Evolutionary conservation across 257 asterid species (phyloP).

Genomic region (Ballota nigra): DNA sequence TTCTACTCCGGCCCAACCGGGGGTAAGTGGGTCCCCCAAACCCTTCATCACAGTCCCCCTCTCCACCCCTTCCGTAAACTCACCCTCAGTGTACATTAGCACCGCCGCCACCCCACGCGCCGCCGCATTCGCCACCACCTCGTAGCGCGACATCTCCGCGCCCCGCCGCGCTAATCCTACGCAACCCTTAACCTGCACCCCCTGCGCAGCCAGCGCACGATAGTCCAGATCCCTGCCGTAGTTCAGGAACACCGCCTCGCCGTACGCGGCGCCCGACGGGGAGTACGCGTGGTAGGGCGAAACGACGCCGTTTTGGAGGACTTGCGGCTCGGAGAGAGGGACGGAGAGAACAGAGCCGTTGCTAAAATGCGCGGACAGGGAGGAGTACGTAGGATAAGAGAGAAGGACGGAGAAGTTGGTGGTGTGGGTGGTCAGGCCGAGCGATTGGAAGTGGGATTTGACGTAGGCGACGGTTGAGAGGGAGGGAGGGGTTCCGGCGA

Average conservation of each 20-base stretch:
- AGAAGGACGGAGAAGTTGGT: conserved; percentile 67
- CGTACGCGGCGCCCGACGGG: conserved; percentile 78
- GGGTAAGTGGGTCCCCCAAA: conserved; percentile 91
- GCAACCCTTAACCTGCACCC: conserved; percentile 64
- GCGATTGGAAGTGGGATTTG: conserved; percentile 56
- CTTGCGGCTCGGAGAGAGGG: conserved; percentile 48
- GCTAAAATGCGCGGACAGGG: conserved; percentile 47
- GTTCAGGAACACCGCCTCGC: conserved; percentile 64
- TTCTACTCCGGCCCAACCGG: conserved; percentile 95
- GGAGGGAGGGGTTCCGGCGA: conserved; percentile 75
- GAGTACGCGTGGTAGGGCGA: conserved; percentile 87
- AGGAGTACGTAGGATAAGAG: conserved; percentile 68
- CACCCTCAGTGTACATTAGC: conserved; percentile 83
- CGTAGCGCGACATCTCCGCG: conserved; percentile 65
- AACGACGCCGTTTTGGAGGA: conserved; percentile 39
- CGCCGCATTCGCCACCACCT: conserved; percentile 70
- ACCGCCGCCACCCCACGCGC: conserved; percentile 77
- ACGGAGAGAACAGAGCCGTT: conserved; percentile 43
- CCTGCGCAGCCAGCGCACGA: conserved; percentile 40
- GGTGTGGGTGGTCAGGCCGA: conserved; percentile 46
- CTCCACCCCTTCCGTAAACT: conserved; percentile 63
- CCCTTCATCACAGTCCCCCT: conserved; percentile 94
- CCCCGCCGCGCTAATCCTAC: conserved; percentile 84
- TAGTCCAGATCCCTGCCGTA: conserved; percentile 78
- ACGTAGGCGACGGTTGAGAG: conserved; percentile 67